A percentile compares a stretch with the other conserved stretches of the same genome.
Evolutionary conservation across 2,329 filamentous ascomycete species (phyloP).

Genomic region (Leptographium wingfieldii): DNA sequence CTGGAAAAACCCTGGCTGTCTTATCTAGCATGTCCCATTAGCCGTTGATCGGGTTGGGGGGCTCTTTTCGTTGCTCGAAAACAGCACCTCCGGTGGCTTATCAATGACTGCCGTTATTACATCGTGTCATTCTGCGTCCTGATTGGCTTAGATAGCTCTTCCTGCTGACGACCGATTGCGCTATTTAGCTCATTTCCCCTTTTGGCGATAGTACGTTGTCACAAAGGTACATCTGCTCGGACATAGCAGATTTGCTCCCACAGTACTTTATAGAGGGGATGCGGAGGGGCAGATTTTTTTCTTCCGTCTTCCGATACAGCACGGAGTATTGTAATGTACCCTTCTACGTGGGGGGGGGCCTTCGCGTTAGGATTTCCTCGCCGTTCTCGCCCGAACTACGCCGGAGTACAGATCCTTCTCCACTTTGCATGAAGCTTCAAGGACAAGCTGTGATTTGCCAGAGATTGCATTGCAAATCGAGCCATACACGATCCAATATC

Average conservation of each 20-base stretch:
- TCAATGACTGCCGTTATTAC: neutral
- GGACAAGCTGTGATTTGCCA: neutral
- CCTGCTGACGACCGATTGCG: neutral
- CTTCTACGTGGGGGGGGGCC: neutral
- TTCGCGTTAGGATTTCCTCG: neutral
- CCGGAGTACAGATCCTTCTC: neutral
- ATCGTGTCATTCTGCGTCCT: neutral
- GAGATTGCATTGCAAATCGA: neutral
- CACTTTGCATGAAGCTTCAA: neutral
- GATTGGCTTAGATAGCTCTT: neutral
- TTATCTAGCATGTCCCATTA: neutral
- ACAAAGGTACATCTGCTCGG: neutral
- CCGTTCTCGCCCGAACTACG: neutral
- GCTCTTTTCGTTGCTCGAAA: neutral
- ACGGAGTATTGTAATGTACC: neutral
- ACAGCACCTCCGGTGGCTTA: neutral
- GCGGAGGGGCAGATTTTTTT: too few species aligned
- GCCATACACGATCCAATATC: neutral
- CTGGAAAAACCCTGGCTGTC: neutral
- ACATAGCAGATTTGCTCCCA: neutral
- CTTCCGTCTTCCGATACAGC: neutral
- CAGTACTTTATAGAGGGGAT: too few species aligned
- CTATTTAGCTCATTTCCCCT: neutral
- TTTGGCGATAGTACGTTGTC: neutral
- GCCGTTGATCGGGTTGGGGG: neutral